Conservation (phyloP, 2,329 filamentous ascomycete species). For the Fusarium illudens region DNA sequence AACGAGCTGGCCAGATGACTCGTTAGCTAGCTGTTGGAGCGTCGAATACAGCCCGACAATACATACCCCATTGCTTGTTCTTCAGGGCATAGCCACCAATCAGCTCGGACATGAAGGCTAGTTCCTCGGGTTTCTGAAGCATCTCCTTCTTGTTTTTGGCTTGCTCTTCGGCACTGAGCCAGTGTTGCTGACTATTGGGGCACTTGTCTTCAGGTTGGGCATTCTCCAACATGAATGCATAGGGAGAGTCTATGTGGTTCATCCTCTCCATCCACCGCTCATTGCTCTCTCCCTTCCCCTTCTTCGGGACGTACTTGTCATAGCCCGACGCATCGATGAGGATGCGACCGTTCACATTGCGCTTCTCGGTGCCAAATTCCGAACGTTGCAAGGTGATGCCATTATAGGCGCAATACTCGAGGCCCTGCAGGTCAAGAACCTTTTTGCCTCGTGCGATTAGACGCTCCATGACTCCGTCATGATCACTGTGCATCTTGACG, state of each 20-base stretch:
- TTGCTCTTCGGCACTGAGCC: conserved; percentile 48
- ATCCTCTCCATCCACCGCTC: conserved; percentile 43
- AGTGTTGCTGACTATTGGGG: conserved; percentile 28
- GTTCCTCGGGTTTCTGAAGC: conserved; percentile 48
- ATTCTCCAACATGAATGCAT: no score
- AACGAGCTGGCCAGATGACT: conserved; percentile 36
- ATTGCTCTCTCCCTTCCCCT: conserved; percentile 48
- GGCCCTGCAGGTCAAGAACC: conserved; percentile 53
- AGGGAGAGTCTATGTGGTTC: no score
- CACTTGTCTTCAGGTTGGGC: conserved; percentile 5
- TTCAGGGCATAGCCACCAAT: conserved; percentile 57
- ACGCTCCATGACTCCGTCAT: conserved; percentile 41
- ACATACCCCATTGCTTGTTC: conserved; percentile 56
- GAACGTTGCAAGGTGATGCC: conserved; percentile 49
- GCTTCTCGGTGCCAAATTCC: conserved; percentile 33
- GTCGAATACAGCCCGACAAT: neutral
- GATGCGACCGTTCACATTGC: conserved; percentile 53
- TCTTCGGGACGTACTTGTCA: conserved; percentile 51
- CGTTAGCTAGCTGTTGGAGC: conserved; percentile 4
- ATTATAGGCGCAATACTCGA: conserved; percentile 53
- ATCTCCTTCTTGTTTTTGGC: conserved; percentile 51
- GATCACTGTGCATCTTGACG: conserved; percentile 45
- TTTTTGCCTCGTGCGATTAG: conserved; percentile 49
- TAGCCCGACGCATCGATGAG: conserved; percentile 54
- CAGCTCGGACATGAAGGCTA: conserved; percentile 53